Evolutionary conservation across 2,329 filamentous ascomycete species (phyloP).

Genomic region (Huntiella decipiens): DNA sequence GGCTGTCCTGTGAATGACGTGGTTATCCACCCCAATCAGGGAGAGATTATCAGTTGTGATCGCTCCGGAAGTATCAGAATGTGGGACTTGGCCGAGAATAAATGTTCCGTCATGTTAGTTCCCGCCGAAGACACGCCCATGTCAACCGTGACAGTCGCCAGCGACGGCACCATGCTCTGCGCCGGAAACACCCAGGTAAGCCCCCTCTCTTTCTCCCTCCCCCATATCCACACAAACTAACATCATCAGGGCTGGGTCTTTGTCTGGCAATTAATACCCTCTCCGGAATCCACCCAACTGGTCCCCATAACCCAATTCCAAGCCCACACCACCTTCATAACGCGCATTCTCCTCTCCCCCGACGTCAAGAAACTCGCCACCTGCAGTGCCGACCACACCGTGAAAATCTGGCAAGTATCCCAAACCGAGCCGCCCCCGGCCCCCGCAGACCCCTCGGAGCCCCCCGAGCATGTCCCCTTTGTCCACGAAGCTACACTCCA

Average conservation of each 20-base stretch:
- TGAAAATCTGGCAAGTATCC: conserved; percentile 83
- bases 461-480: conserved; percentile 37
- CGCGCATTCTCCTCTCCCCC: conserved; percentile 73
- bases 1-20: conserved; percentile 86
- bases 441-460: conserved; percentile 25
- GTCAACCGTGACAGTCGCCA: conserved; percentile 87
- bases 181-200: conserved; percentile 77
- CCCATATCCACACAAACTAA: neutral
- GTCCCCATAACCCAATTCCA: conserved; percentile 76
- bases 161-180: conserved; percentile 78
- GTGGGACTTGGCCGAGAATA: conserved; percentile 94
- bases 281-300: conserved; percentile 62
- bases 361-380: conserved; percentile 90
- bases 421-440: conserved; percentile 37
- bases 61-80: conserved; percentile 80
- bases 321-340: conserved; percentile 84
- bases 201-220: too few species aligned
- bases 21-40: conserved; percentile 98
- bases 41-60: conserved; percentile 93
- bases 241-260: conserved; percentile 68
- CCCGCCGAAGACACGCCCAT: conserved; percentile 91
- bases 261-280: conserved; percentile 84
- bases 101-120: conserved; percentile 87
- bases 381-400: conserved; percentile 81
- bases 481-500: conserved; percentile 73